A percentile compares a stretch with the other conserved stretches of the same genome.
Conservation (phyloP, 768 basidiomycete genomes). For the Amylocystis lapponica region DNA sequence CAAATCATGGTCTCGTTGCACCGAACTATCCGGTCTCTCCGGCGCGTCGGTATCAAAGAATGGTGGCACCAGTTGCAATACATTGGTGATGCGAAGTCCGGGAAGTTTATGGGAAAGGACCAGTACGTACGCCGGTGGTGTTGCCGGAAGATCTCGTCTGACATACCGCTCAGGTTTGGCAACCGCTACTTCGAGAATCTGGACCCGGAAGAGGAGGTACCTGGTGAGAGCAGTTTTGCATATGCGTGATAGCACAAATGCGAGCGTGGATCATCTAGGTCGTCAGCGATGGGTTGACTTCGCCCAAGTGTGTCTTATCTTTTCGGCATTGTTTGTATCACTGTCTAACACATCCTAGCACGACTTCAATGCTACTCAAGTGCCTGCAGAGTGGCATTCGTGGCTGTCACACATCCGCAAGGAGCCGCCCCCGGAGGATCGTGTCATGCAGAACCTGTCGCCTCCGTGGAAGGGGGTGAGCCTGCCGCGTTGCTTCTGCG, state of each 20-base stretch:
- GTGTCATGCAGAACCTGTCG: slow-evolving; percentile 57
- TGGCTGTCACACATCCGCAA: slow-evolving; percentile 91
- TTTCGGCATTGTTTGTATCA: neutral
- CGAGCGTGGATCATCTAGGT: slow-evolving; percentile 39
- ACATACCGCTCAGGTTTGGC: slow-evolving; percentile 59
- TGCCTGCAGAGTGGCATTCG: slow-evolving; percentile 95
- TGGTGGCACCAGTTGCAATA: slow-evolving; percentile 93
- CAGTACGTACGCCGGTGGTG: slow-evolving; percentile 50
- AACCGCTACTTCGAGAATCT: slow-evolving; percentile 93
- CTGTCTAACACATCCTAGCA: slow-evolving; percentile 40
- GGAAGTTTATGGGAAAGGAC: slow-evolving; percentile 69
- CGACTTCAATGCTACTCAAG: slow-evolving; percentile 87
- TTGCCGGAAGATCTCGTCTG: neutral
- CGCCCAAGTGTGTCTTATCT: slow-evolving; percentile 60
- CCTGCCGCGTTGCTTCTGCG: slow-evolving; percentile 8
- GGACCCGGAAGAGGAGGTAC: slow-evolving; percentile 81
- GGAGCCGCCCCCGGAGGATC: slow-evolving; percentile 72
- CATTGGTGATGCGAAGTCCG: slow-evolving; percentile 91
- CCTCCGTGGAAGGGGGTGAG: slow-evolving; percentile 85
- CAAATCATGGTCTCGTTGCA: slow-evolving; percentile 42
- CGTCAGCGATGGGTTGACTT: slow-evolving; percentile 97
- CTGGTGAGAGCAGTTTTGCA: slow-evolving; percentile 47
- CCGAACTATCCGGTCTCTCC: slow-evolving; percentile 72
- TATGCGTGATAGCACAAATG: neutral
- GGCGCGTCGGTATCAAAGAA: slow-evolving; percentile 70